Evolutionary conservation across 345 rosid genomes (phyloP).

Genomic region (Camelina sativa): DNA sequence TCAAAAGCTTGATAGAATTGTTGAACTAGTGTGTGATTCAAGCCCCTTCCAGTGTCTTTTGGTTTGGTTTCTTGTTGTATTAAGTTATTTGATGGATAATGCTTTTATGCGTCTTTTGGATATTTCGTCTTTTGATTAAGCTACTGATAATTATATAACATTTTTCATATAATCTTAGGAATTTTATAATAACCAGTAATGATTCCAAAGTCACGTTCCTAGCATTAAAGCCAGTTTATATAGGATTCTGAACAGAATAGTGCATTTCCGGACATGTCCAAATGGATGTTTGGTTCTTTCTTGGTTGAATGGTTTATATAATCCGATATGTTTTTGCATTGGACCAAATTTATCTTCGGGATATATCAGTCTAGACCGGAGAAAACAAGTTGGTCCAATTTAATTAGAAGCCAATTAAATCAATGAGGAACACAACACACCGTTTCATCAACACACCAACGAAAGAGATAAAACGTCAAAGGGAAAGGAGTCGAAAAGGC

Average conservation of each 20-base stretch:
- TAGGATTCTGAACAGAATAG: no score
- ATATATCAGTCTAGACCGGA: no score
- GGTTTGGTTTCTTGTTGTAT: neutral
- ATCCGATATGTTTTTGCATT: no score
- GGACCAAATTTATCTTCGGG: no score
- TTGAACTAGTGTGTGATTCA: neutral
- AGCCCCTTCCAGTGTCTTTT: neutral
- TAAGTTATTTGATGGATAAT: neutral
- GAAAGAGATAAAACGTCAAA: neutral
- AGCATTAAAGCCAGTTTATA: no score
- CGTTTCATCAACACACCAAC: neutral
- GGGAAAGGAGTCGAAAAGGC: no score
- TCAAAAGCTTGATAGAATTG: neutral
- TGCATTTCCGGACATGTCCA: neutral
- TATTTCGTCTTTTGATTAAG: neutral
- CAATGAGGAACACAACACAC: no score
- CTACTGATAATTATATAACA: neutral
- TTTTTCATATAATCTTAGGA: neutral
- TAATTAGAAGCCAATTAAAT: no score
- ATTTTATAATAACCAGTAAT: no score
- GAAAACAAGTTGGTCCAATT: no score
- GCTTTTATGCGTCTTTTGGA: neutral
- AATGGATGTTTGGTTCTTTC: neutral
- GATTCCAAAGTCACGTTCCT: no score
- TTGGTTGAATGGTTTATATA: no score